Evolutionary conservation across 192 early-diverging fungal species (phyloP), one percentile per base, ranked within the genome.

Genomic region (Linnemannia hyalina): DNA sequence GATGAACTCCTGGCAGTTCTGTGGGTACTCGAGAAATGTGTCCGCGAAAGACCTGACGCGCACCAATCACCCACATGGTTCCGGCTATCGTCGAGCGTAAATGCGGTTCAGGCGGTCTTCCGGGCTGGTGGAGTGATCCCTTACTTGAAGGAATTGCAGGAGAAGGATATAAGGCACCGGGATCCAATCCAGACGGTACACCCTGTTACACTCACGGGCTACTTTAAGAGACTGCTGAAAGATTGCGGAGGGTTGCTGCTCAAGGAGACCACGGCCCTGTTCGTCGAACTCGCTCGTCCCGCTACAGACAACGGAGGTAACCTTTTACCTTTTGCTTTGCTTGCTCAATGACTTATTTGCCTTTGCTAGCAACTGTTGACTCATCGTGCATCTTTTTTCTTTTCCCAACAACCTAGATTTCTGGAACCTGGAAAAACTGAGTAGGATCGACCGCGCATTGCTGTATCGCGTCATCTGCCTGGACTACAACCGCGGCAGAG

Each of bases 41-140:
- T 86, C 2, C 29, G 26, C 10, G 75, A 86, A 36, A 55, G 84
- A 54, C 75, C 79, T 3, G 84, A 86, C 22, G 68, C 32, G 0
- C 78, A 86, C n/a, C 84, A 86, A 36, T 80, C 84, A 8, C 79
- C 78, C 2, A 86, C 84, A 29, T 86, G 84, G 84, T 86, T 86
- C 72, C 84, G 84, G 36, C 41, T 81, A 42, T 86, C 84, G 11
- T 86, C 84, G 16, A 86, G 84, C 49, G 80, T 76, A n/a, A 76
- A 16, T 52, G 84, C 79, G 10, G 80, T 86, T 0, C 78, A 86
- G 68, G 79, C 79, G 0, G 52, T 86, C 0, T 77, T 32, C 20
- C 52, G 74, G 38, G 74, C 78, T 35, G 80, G 84, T 38, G 84
- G 84, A 0, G 71, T 86, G 10, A 72, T 81, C 13, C 75, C 79